Percentiles rank a stretch among this genome's conserved stretches.
Evolutionary conservation across 495 filamentous ascomycete species (phyloP).

Genomic region (Aspergillus homomorphus): DNA sequence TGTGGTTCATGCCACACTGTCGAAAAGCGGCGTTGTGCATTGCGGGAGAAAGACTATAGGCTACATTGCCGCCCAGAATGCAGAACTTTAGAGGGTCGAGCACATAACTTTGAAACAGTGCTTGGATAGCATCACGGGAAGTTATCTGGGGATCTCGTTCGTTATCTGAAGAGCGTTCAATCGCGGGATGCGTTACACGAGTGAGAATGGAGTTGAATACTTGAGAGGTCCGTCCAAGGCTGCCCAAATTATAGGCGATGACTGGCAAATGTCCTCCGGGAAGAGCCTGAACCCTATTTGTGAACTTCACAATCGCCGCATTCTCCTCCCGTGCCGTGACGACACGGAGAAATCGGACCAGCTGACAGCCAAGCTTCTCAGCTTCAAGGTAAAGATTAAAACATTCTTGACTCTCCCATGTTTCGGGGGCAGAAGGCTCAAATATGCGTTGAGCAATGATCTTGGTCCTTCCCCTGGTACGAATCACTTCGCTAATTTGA

Average conservation of each 20-base stretch:
- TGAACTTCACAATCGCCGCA: conserved; percentile 54
- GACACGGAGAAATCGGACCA: conserved; percentile 65
- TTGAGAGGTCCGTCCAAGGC: conserved; percentile 62
- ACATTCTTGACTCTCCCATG: conserved; percentile 62
- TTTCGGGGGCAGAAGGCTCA: conserved; percentile 45
- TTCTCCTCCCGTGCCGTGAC: conserved; percentile 58
- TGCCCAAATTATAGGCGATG: conserved; percentile 71
- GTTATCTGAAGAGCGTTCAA: conserved; percentile 35
- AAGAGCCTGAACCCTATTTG: conserved; percentile 40
- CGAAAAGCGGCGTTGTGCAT: conserved; percentile 78
- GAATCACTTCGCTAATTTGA: conserved; percentile 44
- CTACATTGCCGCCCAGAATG: conserved; percentile 68
- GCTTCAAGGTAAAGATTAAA: conserved; percentile 55
- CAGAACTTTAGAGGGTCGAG: conserved; percentile 71
- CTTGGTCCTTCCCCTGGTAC: conserved; percentile 62
- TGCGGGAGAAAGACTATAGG: conserved; percentile 71
- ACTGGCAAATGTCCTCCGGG: conserved; percentile 48
- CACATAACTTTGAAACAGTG: conserved; percentile 53
- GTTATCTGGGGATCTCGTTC: conserved; percentile 47
- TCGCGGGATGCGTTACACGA: conserved; percentile 64
- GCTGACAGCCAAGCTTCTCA: conserved; percentile 62
- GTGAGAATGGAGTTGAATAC: conserved; percentile 67
- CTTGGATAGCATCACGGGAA: conserved; percentile 54
- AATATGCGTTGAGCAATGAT: conserved; percentile 67
- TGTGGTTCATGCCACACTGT: conserved; percentile 69